These are phyloP conservation scores for Penicillium silybi DNA, from an alignment of 495 filamentous ascomycete species.

Conservation along the genomic window DNA sequence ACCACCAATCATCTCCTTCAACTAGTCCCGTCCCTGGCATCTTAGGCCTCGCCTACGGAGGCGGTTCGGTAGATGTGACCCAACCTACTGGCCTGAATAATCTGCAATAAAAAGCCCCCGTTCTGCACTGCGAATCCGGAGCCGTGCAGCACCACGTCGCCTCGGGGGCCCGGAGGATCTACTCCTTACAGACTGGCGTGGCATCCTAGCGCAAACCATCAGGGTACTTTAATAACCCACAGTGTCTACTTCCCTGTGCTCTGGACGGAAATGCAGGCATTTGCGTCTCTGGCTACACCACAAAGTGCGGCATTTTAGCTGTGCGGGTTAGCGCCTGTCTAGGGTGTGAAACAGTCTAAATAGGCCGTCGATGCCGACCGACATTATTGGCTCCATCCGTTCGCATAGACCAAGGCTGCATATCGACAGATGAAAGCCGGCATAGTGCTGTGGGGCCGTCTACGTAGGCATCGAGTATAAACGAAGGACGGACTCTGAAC, in stretches of 20 bases:
- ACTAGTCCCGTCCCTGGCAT: not conserved
- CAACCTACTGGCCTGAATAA: constrained; percentile 1
- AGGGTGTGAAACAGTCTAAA: not conserved
- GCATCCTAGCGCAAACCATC: constrained; percentile 2
- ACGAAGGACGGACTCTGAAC: not conserved
- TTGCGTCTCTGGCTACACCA: not conserved
- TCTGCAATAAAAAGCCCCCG: not conserved
- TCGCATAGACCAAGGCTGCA: not conserved
- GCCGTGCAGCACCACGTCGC: constrained; percentile 10
- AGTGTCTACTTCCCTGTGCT: not conserved
- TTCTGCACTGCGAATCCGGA: constrained; percentile 4
- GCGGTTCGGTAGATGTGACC: constrained; percentile 7
- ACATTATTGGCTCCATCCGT: not conserved
- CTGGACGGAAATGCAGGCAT: not conserved
- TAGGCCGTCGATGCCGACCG: not conserved
- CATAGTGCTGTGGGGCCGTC: not conserved
- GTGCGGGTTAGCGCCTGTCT: not conserved
- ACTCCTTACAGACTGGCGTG: constrained; percentile 13
- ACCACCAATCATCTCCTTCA: constrained; percentile 11
- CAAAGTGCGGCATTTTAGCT: not conserved
- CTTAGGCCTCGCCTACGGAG: constrained; percentile 1
- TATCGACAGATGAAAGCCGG: not conserved
- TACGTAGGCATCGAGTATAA: not conserved
- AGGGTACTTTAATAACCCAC: not conserved
- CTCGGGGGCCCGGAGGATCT: constrained; percentile 7